Evolutionary conservation across 202 grass and related monocot genomes (phyloP).

Genomic region (Eragrostis tef): DNA sequence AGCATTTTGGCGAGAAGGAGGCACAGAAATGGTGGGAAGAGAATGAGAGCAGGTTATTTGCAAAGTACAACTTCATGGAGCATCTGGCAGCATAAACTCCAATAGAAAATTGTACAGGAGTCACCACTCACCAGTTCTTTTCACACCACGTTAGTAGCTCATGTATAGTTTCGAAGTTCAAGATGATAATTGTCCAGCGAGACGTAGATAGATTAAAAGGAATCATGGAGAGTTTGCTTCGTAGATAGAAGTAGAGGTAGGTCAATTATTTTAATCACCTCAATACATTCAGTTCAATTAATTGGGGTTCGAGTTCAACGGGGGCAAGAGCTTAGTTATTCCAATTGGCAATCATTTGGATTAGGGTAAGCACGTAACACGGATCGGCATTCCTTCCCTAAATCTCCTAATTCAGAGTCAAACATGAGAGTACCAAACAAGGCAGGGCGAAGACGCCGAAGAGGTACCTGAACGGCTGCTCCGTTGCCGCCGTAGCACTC

Average conservation of each 20-base stretch:
- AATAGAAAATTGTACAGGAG: background rate
- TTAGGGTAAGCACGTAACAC: background rate
- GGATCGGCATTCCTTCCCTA: background rate
- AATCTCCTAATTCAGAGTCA: background rate
- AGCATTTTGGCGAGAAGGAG: conserved; percentile 76
- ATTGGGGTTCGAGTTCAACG: background rate
- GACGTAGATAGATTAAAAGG: background rate
- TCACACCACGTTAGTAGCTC: too few species aligned
- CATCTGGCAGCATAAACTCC: conserved; percentile 20
- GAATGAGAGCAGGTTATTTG: conserved; percentile 63
- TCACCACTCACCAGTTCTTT: conserved; percentile 2
- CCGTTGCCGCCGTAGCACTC: background rate
- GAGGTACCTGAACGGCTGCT: conserved; percentile 20
- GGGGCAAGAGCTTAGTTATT: background rate
- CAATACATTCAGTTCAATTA: background rate
- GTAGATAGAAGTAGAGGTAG: background rate
- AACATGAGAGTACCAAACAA: background rate
- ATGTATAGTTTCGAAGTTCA: background rate
- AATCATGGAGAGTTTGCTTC: background rate
- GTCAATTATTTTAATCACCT: background rate
- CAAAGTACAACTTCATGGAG: conserved; percentile 60
- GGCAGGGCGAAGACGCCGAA: conserved; percentile 20
- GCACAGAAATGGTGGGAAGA: conserved; percentile 91
- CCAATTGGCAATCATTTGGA: background rate
- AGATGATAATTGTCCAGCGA: conserved; percentile 11